A percentile compares a stretch with the other conserved stretches of the same genome.
Conservation (phyloP, 805 yeast species). For the Metschnikowia lunata region DNA sequence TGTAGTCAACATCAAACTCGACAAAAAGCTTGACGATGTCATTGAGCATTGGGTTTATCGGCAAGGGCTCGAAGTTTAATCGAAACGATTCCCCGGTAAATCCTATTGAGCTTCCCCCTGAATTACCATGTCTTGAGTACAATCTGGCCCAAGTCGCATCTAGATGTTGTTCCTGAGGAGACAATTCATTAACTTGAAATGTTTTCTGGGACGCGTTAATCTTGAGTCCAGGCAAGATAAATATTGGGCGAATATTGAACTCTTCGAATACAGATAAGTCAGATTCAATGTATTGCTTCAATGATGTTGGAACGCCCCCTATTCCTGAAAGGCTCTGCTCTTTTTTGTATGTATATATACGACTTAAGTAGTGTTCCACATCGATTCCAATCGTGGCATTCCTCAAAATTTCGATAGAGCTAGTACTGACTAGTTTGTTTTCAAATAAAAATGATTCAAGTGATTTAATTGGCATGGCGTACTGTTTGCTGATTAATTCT, state of each 20-base stretch:
- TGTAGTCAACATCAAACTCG: slow-evolving; percentile 53
- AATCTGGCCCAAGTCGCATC: slow-evolving; percentile 39
- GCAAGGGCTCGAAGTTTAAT: slow-evolving; percentile 46
- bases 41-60: slow-evolving; percentile 45
- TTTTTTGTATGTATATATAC: slow-evolving; percentile 56
- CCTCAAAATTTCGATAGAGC: slow-evolving; percentile 60
- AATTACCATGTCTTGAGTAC: slow-evolving; percentile 22
- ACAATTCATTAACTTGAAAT: slow-evolving; percentile 33
- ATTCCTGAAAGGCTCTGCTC: slow-evolving; percentile 71
- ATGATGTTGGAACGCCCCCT: slow-evolving; percentile 73
- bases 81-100: slow-evolving; percentile 45
- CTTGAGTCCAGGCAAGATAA: slow-evolving; percentile 68
- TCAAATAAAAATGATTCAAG: slow-evolving; percentile 69
- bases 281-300: slow-evolving; percentile 51
- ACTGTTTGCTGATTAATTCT: too few species aligned
- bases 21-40: slow-evolving; percentile 57
- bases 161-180: slow-evolving; percentile 37
- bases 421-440: slow-evolving; percentile 53
- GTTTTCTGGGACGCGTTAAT: slow-evolving; percentile 32
- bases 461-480: slow-evolving; percentile 43
- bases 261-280: slow-evolving; percentile 61
- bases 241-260: slow-evolving; percentile 68
- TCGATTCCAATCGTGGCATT: slow-evolving; percentile 78
- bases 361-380: slow-evolving; percentile 69
- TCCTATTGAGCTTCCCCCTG: slow-evolving; percentile 18